Conservation (phyloP, 768 basidiomycete genomes). For the Lentinula sp. region DNA sequence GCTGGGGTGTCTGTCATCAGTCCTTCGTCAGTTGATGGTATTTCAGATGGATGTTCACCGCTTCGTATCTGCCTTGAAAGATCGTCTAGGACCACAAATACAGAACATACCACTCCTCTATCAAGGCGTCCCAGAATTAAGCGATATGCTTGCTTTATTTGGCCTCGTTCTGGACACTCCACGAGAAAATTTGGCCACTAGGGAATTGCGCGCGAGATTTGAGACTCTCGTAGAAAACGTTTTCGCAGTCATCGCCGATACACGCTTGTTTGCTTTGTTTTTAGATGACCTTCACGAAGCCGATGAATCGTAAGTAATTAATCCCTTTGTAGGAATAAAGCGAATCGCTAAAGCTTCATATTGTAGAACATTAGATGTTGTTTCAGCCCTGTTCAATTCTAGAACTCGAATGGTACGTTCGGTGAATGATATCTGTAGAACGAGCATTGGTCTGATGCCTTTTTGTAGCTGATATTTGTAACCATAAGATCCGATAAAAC, state of each 20-base stretch:
- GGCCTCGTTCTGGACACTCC: conserved; percentile 45
- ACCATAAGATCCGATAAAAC: conserved; percentile 52
- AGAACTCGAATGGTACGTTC: conserved; percentile 54
- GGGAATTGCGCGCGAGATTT: conserved; percentile 63
- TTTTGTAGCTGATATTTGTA: conserved; percentile 51
- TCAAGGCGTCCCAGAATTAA: conserved; percentile 64
- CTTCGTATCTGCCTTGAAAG: conserved; percentile 53
- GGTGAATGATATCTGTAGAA: not conserved
- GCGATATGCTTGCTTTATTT: conserved; percentile 53
- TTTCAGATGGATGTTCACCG: conserved; percentile 65
- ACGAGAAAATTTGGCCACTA: conserved; percentile 48
- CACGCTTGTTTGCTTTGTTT: conserved; percentile 63
- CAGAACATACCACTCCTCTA: conserved; percentile 66
- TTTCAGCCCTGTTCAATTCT: conserved; percentile 59
- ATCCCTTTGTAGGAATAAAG: not conserved
- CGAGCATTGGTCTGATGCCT: conserved; percentile 3
- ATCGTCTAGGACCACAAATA: conserved; percentile 62
- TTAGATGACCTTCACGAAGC: conserved; percentile 74
- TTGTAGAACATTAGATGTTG: conserved; percentile 57
- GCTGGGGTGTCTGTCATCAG: conserved; percentile 65
- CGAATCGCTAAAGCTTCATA: not conserved
- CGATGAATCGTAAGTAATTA: conserved; percentile 48
- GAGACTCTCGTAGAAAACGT: conserved; percentile 67
- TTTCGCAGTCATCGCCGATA: conserved; percentile 63
- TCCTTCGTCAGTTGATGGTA: conserved; percentile 68